phyloP scores from a whole-genome alignment of 2,329 filamentous ascomycete species.

The Didymellaceae sp. region DNA sequence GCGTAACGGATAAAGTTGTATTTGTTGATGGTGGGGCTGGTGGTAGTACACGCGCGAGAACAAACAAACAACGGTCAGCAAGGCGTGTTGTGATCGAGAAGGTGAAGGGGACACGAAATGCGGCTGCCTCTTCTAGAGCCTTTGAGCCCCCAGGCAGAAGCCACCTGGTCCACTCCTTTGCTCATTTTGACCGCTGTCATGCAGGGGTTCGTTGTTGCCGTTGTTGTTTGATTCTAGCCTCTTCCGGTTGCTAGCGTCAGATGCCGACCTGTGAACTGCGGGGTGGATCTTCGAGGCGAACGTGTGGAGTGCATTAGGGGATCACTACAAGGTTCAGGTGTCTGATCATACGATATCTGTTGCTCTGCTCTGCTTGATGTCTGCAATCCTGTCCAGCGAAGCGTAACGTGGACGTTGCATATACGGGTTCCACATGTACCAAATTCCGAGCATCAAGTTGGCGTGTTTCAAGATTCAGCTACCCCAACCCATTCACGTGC shows the following conservation, averaged over 20 bases:
- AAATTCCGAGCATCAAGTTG: slow-evolving; percentile 10
- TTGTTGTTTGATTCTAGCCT: slow-evolving; percentile 15
- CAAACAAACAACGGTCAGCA: slow-evolving; percentile 16
- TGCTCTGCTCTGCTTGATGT: neutral
- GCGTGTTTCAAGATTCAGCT: slow-evolving; percentile 22
- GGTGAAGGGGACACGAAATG: slow-evolving; percentile 8
- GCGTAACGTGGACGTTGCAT: slow-evolving; percentile 1
- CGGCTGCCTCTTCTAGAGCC: slow-evolving; percentile 9
- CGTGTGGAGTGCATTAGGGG: slow-evolving; percentile 15
- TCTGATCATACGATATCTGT: neutral
- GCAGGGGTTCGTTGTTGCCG: slow-evolving; percentile 14
- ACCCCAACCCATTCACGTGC: slow-evolving; percentile 13
- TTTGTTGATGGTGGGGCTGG: slow-evolving; percentile 11
- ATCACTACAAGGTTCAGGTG: slow-evolving; percentile 1
- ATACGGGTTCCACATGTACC: slow-evolving; percentile 2
- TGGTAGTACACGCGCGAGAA: slow-evolving; percentile 12
- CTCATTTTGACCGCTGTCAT: slow-evolving; percentile 15
- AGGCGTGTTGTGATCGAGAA: slow-evolving; percentile 17
- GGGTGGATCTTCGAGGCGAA: slow-evolving; percentile 15
- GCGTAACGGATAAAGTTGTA: slow-evolving; percentile 9
- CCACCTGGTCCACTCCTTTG: slow-evolving; percentile 10
- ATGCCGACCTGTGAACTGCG: slow-evolving; percentile 6
- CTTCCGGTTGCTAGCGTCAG: neutral
- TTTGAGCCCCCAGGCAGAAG: slow-evolving; percentile 9
- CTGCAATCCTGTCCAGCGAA: neutral